Conservation (phyloP, 2,329 filamentous ascomycete species). For the Biscogniauxia mediterranea region DNA sequence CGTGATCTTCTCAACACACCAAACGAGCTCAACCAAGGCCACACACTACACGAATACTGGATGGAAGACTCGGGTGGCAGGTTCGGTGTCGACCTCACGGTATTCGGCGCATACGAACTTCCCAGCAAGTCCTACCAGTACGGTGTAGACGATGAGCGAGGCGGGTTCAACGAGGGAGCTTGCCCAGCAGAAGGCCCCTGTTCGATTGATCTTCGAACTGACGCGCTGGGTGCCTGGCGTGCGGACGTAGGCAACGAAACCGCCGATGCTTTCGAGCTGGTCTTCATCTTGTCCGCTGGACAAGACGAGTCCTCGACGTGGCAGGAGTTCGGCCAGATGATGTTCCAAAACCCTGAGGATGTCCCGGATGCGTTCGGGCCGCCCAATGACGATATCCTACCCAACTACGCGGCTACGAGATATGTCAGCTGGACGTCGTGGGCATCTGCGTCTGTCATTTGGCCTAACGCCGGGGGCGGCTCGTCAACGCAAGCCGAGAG, state of each 20-base stretch:
- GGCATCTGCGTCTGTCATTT: conserved; percentile 49
- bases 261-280: conserved; percentile 47
- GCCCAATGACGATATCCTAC: conserved; percentile 37
- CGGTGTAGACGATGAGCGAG: conserved; percentile 42
- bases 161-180: conserved; percentile 44
- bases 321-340: conserved; percentile 58
- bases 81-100: conserved; percentile 52
- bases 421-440: conserved; percentile 55
- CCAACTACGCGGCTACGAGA: conserved; percentile 48
- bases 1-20: conserved; percentile 50
- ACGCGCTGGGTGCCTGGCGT: conserved; percentile 49
- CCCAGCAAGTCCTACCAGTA: conserved; percentile 49
- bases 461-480: conserved; percentile 52
- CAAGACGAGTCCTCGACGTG: conserved; percentile 55
- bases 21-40: conserved; percentile 46
- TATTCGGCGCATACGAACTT: conserved; percentile 51
- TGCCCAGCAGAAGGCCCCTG: conserved; percentile 45
- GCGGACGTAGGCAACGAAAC: conserved; percentile 50
- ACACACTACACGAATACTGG: conserved; percentile 57
- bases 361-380: conserved; percentile 50
- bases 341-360: conserved; percentile 45
- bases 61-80: conserved; percentile 54
- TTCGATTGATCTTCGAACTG: conserved; percentile 46
- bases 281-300: conserved; percentile 53
- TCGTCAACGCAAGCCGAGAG: conserved; percentile 54